Base-by-base conservation (phyloP, 1,284 basidiomycete species). In the Trametes polyzona region DNA sequence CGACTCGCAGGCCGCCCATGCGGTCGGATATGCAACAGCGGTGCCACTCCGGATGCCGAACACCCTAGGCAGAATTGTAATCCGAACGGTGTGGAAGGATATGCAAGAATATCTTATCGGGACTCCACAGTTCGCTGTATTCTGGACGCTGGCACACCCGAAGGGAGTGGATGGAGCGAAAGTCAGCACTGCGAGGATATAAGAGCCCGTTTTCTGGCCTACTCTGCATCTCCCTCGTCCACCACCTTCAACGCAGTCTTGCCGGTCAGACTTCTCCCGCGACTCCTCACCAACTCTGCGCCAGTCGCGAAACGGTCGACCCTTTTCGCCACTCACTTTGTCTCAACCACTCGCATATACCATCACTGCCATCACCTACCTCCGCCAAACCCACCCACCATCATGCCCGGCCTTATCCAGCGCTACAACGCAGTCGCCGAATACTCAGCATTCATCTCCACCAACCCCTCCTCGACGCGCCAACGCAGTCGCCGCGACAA, bases 321-420 rank as follows among this genome's bases (percentile, higher is more conserved):
- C 19, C n/a, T 37, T 21, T 11, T 12, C 40, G 16, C 17, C 40
- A 27, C 11, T 42, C 23, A 26, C 40, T 24, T 16, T n/a, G 24
- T 12, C 16, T 24, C 14, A 17, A 11, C 24, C 50, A 36, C 41
- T 9, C n/a, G 5, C n/a, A n/a, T n/a, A n/a, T n/a, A n/a, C 29
- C 9, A 17, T 32, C 21, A 33, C 41, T 32, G 21, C 32, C 24
- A 2, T 11, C 17, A 19, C 19, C 27, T 29, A 5, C 24, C 23
- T 2, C 7, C 12, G 27, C 2, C 26, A 24, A 10, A 27, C 10
- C 23, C 46, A 24, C 3, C 14, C 16, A 16, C 7, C 12, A 57
- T 11, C 33, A 63, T 65, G 63, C 58, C 60, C 2, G 61, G 61
- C 23, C 58, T 65, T 36, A 54, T 65, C 27, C 54, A 65, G 7